phyloP scores from a whole-genome alignment of 1,284 basidiomycete genomes.

The Ustilago vetiveriae region DNA sequence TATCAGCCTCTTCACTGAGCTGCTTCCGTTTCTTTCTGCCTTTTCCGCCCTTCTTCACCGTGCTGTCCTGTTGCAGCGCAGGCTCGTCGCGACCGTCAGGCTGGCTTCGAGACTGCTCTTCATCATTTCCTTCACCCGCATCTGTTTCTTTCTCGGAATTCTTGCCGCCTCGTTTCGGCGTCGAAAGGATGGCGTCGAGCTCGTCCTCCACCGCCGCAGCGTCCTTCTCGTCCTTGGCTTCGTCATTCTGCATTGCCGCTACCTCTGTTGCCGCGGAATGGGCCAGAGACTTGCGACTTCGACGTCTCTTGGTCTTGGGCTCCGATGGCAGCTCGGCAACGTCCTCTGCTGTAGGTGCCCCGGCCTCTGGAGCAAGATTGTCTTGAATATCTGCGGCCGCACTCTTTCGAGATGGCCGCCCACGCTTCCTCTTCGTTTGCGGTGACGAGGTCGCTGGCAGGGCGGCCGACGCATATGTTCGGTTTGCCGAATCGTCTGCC shows the following conservation, averaged over 20 bases:
- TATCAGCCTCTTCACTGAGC: conserved; percentile 1
- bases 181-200: neutral
- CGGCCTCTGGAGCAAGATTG: neutral
- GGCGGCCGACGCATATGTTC: neutral
- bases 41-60: conserved; percentile 5
- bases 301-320: conserved; percentile 9
- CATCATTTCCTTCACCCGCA: conserved; percentile 1
- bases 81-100: neutral
- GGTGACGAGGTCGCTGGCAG: neutral
- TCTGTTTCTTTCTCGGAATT: neutral
- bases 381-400: neutral
- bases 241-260: neutral
- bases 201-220: conserved; percentile 15
- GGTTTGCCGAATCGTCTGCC: neutral
- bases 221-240: conserved; percentile 8
- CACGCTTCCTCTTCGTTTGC: conserved; percentile 14
- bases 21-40: conserved; percentile 23
- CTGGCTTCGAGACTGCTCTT: neutral
- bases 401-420: conserved; percentile 18
- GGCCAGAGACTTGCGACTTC: conserved; percentile 17
- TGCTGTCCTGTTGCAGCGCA: neutral
- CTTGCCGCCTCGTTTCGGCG: conserved; percentile 18
- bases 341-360: neutral
- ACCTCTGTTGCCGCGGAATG: neutral
- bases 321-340: neutral